Percentiles rank a stretch among this genome's conserved stretches.
Conservation (phyloP, 768 basidiomycete genomes). For the Clavulina sp. region DNA sequence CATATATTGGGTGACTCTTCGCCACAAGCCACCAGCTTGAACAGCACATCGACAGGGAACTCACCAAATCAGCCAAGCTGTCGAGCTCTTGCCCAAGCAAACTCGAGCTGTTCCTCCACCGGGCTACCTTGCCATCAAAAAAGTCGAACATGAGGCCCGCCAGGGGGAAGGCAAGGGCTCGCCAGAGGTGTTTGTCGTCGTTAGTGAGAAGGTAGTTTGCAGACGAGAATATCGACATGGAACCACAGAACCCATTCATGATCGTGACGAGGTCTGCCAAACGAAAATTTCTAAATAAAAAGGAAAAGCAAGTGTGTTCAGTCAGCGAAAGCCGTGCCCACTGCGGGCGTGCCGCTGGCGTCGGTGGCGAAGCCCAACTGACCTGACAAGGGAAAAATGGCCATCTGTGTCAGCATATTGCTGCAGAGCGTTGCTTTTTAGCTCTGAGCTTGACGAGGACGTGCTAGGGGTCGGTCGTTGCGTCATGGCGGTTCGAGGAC, state of each 20-base stretch:
- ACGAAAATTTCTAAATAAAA: slow-evolving; percentile 66
- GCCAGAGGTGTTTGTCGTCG: slow-evolving; percentile 65
- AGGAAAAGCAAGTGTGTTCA: slow-evolving; percentile 11
- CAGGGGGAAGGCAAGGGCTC: slow-evolving; percentile 74
- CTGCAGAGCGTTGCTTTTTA: slow-evolving; percentile 36
- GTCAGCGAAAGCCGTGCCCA: no score
- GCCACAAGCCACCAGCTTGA: neutral
- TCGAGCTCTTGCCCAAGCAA: slow-evolving; percentile 97
- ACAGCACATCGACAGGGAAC: slow-evolving; percentile 16
- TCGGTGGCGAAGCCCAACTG: slow-evolving; percentile 12
- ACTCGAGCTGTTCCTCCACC: slow-evolving; percentile 90
- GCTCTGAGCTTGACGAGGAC: no score
- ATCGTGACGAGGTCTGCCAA: slow-evolving; percentile 96
- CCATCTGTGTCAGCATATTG: slow-evolving; percentile 81
- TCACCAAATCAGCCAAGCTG: slow-evolving; percentile 84
- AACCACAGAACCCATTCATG: slow-evolving; percentile 97
- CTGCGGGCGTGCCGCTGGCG: slow-evolving; percentile 8
- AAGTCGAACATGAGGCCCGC: slow-evolving; percentile 97
- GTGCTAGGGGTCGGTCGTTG: no score
- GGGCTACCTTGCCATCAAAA: slow-evolving; percentile 90
- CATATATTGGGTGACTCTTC: neutral
- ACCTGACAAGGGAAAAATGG: slow-evolving; percentile 97
- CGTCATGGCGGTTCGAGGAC: no score
- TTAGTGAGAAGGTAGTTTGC: slow-evolving; percentile 72
- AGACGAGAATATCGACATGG: slow-evolving; percentile 85